A percentile compares a stretch with the other conserved stretches of the same genome.
These are phyloP conservation scores for Pichia inconspicua DNA, from an alignment of 1,139 yeast species.

Conservation along the genomic window DNA sequence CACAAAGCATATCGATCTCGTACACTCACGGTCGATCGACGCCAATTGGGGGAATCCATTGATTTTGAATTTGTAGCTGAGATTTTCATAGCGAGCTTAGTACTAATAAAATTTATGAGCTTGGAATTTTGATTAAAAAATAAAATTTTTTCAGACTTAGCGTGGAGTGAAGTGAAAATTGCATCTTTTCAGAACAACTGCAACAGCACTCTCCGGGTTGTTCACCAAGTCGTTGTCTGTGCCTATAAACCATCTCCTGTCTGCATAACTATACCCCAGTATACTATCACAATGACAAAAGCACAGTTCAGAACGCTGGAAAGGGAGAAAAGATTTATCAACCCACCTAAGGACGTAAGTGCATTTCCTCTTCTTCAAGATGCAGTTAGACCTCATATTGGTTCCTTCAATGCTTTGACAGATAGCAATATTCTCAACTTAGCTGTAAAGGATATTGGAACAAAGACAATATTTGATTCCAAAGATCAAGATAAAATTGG, in stretches of 20 bases:
- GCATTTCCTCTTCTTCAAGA: slow-evolving; percentile 77
- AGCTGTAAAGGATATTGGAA: slow-evolving; percentile 85
- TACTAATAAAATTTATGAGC: no score
- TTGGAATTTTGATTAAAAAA: no score
- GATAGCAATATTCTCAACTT: slow-evolving; percentile 83
- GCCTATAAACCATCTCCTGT: not conserved
- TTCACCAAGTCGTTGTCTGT: not conserved
- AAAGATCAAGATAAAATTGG: slow-evolving; percentile 64
- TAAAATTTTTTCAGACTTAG: not conserved
- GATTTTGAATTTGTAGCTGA: no score
- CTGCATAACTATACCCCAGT: not conserved
- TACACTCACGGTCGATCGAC: no score
- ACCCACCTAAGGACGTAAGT: slow-evolving; percentile 82
- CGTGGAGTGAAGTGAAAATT: no score
- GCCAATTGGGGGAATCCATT: no score
- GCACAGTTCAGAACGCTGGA: slow-evolving; percentile 77
- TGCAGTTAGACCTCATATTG: slow-evolving; percentile 92
- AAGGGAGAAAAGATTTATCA: slow-evolving; percentile 74
- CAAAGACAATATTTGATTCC: slow-evolving; percentile 76
- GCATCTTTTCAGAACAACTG: not conserved
- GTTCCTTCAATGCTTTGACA: slow-evolving; percentile 90
- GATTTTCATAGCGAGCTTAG: no score
- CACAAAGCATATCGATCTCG: no score
- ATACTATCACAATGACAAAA: slow-evolving; percentile 30
- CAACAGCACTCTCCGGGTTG: not conserved